phyloP scores from a whole-genome alignment of 306 rosid species.

The Echinosophora koreensis region DNA sequence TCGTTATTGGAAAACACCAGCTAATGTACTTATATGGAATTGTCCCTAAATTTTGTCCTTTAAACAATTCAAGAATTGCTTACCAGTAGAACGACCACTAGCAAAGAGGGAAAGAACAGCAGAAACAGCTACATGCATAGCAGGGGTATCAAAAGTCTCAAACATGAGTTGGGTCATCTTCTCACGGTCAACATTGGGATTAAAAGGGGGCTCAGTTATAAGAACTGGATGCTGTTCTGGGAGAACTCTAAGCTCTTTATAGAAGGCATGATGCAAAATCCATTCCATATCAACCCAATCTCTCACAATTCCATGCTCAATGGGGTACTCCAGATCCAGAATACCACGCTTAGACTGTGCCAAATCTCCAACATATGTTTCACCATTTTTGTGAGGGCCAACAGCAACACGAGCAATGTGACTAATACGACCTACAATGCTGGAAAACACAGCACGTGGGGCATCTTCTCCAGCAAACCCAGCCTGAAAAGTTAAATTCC shows the following conservation, averaged over 20 bases:
- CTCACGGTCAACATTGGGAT: constrained; percentile 84
- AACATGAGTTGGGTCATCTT: constrained; percentile 50
- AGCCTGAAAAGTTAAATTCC: constrained; percentile 49
- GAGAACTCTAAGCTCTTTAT: constrained; percentile 83
- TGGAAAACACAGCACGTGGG: not conserved
- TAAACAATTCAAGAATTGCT: constrained; percentile 36
- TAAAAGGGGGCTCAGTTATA: constrained; percentile 63
- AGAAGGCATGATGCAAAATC: constrained; percentile 62
- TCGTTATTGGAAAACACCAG: too few species aligned
- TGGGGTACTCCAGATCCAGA: constrained; percentile 68
- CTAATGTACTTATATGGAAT: too few species aligned
- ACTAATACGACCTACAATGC: not conserved
- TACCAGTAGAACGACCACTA: constrained; percentile 87
- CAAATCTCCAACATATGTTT: constrained; percentile 78
- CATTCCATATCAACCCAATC: constrained; percentile 78
- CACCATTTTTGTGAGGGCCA: too few species aligned
- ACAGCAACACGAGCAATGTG: too few species aligned
- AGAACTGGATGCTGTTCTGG: constrained; percentile 89
- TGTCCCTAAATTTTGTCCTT: too few species aligned
- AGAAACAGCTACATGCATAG: constrained; percentile 84
- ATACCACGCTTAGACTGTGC: constrained; percentile 53
- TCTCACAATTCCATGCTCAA: constrained; percentile 76
- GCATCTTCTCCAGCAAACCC: constrained; percentile 46
- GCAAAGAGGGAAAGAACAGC: constrained; percentile 84
- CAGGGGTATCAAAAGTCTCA: constrained; percentile 77